Evolutionary conservation across 306 rosid genomes (phyloP), one percentile per base, ranked within the genome.

Genomic region (Begonia loranthoides): DNA sequence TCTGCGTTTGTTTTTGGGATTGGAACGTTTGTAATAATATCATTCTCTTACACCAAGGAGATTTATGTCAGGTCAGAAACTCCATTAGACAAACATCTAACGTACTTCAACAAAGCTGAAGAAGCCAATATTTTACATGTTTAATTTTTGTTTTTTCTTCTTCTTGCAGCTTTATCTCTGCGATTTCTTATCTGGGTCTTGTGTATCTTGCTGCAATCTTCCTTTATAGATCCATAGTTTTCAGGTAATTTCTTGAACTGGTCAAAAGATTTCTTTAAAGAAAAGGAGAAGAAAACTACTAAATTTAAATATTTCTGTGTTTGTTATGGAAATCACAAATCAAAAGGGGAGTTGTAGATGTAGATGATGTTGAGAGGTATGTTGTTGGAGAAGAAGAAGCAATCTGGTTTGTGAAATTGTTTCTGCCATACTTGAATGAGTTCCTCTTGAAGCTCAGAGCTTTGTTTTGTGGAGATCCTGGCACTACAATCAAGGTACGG

Each of bases 401-500:
- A 77, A 67, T 70, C 36, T 85, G 97, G 93, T 66, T 88, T 45
- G 62, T 80, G 9, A 79, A 62, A 71, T 64, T 80, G 58, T 49
- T 84, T 10, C 87, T 84, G 12, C 97, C 97, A 50, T 84, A 69
- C 72, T 58, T 84, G 34, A 88, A 88, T 66, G 87, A 88, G 70
- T 75, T 75, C 9, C 62, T 81, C 17, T 64, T 72, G 55, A 84
- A 79, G 80, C 69, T 84, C 39, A 88, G 75, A 62, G 89, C 89
- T 41, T 69, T 88, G 51, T 84, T 88, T 59, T 80, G 84, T 65
- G 97, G 97, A 67, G 93, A 84, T 57, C 93, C 97, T 21, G 72
- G 87, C 1, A 79, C 89, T 24, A 88, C 97, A 68, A 79, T 88
- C 51, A 88, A 76, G 97, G 97, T 88, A 64, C 6, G 5, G 36